Evolutionary conservation across 1,284 basidiomycete genomes (phyloP), one percentile per base, ranked within the genome.

Genomic region (Athelia sp.): DNA sequence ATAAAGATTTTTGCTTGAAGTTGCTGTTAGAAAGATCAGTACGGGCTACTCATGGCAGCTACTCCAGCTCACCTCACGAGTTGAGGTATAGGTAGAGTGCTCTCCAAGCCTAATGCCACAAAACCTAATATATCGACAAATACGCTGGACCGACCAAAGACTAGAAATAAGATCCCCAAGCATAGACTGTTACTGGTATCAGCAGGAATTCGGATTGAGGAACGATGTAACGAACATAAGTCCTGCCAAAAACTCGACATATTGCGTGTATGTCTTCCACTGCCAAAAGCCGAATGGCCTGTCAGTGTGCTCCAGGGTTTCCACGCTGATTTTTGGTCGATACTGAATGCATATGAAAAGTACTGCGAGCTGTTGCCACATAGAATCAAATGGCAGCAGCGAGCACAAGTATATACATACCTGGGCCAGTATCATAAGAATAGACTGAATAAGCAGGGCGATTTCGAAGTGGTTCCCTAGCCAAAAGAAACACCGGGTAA

Each of bases 401-500:
- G 45, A 49, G 32, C 43, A 53, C 21, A 44, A 50, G 40, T 49
- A 46, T 42, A 44, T 36, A 62, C 73, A 50, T 57, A 87, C 89
- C 70, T 91, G 89, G 6, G 87, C 80, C 42, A 86, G 52, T 54
- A 92, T 90, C 87, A 93, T 90, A 49, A 90, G 70, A 50, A 92
- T 66, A 15, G 87, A 89, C 64, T 93, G 89, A 13, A 90, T 57
- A 32, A 92, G 71, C 46, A 93, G 69, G 1, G 90, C 75, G 43
- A 80, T 68, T 69, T 93, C 91, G 63, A 92, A 93, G 42, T 65
- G 84, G 47, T 84, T 75, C 63, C 90, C 90, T 45, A 93, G 67
- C 90, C 91, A 92, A 69, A 91, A 92, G 72, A 93, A 92, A 66
- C 88, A 90, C 59, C 89, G 74, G 18, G 84, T 84, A 49, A 92